A percentile compares a stretch with the other conserved stretches of the same genome.
Conservation (phyloP, 768 basidiomycete species). For the Lactarius quietus region DNA sequence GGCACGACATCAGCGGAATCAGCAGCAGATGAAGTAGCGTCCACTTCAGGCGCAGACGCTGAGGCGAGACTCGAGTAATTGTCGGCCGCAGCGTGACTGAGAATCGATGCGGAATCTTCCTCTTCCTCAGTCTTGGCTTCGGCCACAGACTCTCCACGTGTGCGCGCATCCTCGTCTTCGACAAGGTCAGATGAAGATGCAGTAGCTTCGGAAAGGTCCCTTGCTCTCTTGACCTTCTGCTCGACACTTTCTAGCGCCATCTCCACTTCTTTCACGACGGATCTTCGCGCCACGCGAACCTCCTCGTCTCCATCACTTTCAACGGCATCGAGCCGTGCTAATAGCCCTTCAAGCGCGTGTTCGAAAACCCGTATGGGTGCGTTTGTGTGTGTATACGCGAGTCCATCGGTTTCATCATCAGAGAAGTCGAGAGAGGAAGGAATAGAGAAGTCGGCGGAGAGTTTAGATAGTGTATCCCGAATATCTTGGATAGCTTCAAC, state of each 20-base stretch:
- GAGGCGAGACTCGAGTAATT: background rate
- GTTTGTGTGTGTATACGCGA: conserved; percentile 62
- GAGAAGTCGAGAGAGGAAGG: conserved; percentile 17
- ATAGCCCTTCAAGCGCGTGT: conserved; percentile 58
- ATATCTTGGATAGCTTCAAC: conserved; percentile 14
- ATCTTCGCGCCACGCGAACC: conserved; percentile 50
- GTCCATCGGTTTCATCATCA: conserved; percentile 29
- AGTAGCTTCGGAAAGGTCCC: background rate
- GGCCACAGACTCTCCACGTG: background rate
- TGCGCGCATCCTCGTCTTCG: background rate
- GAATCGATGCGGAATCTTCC: background rate
- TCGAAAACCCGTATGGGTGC: conserved; percentile 56
- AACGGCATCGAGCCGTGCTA: conserved; percentile 65
- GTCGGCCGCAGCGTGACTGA: background rate
- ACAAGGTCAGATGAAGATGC: background rate
- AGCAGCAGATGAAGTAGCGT: background rate
- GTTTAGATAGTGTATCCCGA: conserved; percentile 1
- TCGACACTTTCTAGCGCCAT: conserved; percentile 54
- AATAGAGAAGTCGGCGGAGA: conserved; percentile 17
- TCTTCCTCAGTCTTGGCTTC: background rate
- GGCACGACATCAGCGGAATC: too few species aligned
- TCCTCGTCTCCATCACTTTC: conserved; percentile 56
- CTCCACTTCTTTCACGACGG: conserved; percentile 57
- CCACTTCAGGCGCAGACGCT: background rate
- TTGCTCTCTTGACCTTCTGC: conserved; percentile 9